A percentile compares a stretch with the other conserved stretches of the same genome.
Evolutionary conservation across 148 eudicot species (phyloP).

Genomic region (Nepenthes gracilis): DNA sequence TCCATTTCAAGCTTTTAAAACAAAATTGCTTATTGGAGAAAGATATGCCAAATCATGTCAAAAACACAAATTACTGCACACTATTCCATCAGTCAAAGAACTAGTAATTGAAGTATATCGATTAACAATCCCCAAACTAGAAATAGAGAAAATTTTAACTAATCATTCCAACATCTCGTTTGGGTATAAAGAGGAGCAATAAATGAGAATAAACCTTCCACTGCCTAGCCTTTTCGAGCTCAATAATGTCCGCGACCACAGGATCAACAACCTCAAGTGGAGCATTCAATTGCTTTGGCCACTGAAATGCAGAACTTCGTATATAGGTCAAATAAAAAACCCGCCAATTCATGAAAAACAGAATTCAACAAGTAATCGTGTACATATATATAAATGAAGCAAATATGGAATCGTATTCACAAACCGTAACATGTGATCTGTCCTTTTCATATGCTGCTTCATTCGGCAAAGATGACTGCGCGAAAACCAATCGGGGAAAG

Average conservation of each 20-base stretch:
- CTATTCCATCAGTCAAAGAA: background rate
- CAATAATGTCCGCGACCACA: constrained; percentile 87
- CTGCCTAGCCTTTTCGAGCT: constrained; percentile 88
- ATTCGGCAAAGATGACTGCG: constrained; percentile 61
- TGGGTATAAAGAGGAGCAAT: no score
- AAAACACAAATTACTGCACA: background rate
- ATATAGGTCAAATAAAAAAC: background rate
- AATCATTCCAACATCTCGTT: no score
- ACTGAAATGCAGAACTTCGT: constrained; percentile 29
- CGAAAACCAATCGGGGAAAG: background rate
- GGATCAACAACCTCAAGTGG: constrained; percentile 87
- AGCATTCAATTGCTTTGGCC: constrained; percentile 96
- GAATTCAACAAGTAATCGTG: background rate
- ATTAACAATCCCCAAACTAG: no score
- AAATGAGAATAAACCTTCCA: constrained; percentile 57
- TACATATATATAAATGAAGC: background rate
- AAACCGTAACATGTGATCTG: constrained; percentile 58
- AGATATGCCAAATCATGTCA: background rate
- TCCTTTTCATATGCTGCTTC: constrained; percentile 76
- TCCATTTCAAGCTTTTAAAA: no score
- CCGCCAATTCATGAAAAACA: background rate
- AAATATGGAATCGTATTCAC: constrained; percentile 12
- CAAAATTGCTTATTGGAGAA: background rate
- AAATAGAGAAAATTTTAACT: no score
- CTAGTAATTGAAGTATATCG: background rate